Conservation (phyloP, 306 rosid genomes). For the Corylus avellana region DNA sequence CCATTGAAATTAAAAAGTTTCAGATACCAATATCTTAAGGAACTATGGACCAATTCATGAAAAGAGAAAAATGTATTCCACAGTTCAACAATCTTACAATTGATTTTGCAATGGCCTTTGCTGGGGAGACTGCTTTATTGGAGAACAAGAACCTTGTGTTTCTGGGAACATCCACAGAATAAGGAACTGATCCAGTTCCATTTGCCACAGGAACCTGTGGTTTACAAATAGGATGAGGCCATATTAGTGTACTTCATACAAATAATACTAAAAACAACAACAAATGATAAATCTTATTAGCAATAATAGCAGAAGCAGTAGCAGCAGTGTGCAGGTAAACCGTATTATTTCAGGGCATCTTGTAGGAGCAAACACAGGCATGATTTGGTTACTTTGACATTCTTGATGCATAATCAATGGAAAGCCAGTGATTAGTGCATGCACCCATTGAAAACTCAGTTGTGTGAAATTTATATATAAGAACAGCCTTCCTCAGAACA, state of each 20-base stretch:
- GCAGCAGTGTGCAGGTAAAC: background rate
- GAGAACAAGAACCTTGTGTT: conserved; percentile 94
- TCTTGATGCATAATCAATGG: background rate
- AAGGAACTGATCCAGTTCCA: conserved; percentile 96
- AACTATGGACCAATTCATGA: conserved; percentile 23
- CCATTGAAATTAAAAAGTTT: conserved; percentile 37
- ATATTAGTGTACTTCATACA: conserved; percentile 16
- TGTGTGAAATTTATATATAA: background rate
- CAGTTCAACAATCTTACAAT: conserved; percentile 61
- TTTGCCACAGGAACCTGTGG: conserved; percentile 95
- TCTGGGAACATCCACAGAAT: conserved; percentile 89
- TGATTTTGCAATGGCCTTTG: conserved; percentile 90
- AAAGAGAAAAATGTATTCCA: conserved; percentile 15
- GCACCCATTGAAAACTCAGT: background rate
- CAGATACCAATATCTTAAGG: conserved; percentile 22
- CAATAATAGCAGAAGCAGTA: background rate
- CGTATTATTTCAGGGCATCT: background rate
- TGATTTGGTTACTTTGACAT: background rate
- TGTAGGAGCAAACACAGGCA: background rate
- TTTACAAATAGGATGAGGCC: conserved; percentile 26
- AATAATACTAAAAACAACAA: background rate
- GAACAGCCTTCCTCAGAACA: background rate
- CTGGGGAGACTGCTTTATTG: conserved; percentile 78
- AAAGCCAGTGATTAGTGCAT: background rate
- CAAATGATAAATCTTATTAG: background rate